A percentile compares a stretch with the other conserved stretches of the same genome.
Conservation (phyloP, 2,329 filamentous ascomycete species). For the Furcasterigmium furcatum region DNA sequence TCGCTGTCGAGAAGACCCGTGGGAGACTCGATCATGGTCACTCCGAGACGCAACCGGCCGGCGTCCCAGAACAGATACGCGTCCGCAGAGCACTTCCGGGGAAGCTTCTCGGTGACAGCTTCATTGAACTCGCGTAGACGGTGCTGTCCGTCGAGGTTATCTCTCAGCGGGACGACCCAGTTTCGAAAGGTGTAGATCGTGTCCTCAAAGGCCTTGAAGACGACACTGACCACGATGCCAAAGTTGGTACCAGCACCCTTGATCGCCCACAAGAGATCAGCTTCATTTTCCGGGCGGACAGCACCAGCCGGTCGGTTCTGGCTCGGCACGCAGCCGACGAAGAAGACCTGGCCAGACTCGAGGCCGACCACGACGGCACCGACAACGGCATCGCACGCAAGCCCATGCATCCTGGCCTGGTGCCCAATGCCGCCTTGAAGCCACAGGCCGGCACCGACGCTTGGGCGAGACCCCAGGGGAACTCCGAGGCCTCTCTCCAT, state of each 20-base stretch:
- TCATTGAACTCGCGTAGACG: constrained; percentile 36
- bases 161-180: constrained; percentile 33
- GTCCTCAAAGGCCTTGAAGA: constrained; percentile 42
- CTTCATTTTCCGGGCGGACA: constrained; percentile 41
- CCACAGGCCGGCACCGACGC: constrained; percentile 61
- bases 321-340: constrained; percentile 47
- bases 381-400: constrained; percentile 57
- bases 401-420: constrained; percentile 49
- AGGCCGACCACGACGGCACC: constrained; percentile 57
- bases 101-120: constrained; percentile 33
- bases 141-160: constrained; percentile 22
- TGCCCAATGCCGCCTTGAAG: constrained; percentile 65
- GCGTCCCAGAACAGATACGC: constrained; percentile 51
- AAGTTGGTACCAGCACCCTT: constrained; percentile 59
- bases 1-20: too few species aligned
- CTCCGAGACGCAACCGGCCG: constrained; percentile 43
- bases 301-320: constrained; percentile 36
- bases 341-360: constrained; percentile 40
- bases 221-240: constrained; percentile 52
- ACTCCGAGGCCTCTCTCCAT: constrained; percentile 48
- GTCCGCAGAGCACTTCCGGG: constrained; percentile 44
- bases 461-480: constrained; percentile 58
- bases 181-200: constrained; percentile 34
- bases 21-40: constrained; percentile 43
- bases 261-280: constrained; percentile 52